These are phyloP conservation scores for Cinchona pubescens DNA, from an alignment of 257 asterid genomes.

Conservation along the genomic window DNA sequence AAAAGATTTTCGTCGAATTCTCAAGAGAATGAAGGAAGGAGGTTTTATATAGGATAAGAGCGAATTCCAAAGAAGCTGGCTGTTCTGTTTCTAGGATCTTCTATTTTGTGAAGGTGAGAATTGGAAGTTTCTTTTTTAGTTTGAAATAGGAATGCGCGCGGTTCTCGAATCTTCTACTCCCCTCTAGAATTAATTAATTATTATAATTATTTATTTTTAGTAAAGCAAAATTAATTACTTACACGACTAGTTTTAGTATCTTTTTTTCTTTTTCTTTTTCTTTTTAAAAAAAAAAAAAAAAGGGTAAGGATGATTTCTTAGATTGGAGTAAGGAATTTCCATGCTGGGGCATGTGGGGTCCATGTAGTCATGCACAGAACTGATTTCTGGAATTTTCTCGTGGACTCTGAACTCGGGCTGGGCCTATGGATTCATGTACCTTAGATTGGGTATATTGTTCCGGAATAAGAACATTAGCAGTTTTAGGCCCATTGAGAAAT, in stretches of 20 bases:
- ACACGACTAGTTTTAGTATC: no score
- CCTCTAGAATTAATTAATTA: conserved; percentile 19
- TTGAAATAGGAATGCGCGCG: background rate
- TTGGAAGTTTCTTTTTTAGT: no score
- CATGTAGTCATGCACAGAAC: background rate
- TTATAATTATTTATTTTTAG: no score
- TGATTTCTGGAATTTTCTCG: background rate
- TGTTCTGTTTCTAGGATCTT: conserved; percentile 46
- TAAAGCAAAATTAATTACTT: no score
- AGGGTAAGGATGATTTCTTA: background rate
- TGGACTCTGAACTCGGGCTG: no score
- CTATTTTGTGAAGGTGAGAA: conserved; percentile 15
- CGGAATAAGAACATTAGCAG: no score
- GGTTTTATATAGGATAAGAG: conserved; percentile 19
- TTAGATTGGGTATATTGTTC: no score
- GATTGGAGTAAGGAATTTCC: background rate
- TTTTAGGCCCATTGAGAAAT: no score
- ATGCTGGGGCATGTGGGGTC: background rate
- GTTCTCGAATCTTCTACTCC: conserved; percentile 53
- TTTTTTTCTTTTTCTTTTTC: background rate
- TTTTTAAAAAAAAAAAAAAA: no score
- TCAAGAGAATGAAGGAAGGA: background rate
- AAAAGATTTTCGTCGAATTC: background rate
- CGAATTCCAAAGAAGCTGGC: background rate
- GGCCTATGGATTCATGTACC: no score